These are phyloP conservation scores for Penicillium desertorum DNA, from an alignment of 495 filamentous ascomycete species.

Conservation along the genomic window DNA sequence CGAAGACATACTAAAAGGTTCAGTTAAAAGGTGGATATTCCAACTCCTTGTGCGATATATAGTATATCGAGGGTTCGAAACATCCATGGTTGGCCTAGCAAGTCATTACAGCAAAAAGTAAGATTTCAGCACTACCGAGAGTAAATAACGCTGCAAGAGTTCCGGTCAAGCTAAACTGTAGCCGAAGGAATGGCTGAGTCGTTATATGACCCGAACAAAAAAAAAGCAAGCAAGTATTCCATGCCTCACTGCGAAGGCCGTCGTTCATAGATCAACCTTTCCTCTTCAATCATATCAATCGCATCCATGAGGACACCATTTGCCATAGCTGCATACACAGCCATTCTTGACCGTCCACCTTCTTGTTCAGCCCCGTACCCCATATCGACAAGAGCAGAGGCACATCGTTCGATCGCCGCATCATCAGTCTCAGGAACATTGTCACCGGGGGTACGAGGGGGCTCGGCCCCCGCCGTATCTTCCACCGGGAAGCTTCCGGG, in stretches of 20 bases:
- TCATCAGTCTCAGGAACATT: conserved; percentile 10
- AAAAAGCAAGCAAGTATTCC: conserved; percentile 9
- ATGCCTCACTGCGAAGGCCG: conserved; percentile 18
- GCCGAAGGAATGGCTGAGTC: conserved; percentile 12
- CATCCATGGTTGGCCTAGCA: neutral
- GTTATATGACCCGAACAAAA: neutral
- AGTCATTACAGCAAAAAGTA: conserved; percentile 1
- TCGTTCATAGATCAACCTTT: conserved; percentile 49
- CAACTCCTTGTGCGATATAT: neutral
- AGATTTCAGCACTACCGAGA: neutral
- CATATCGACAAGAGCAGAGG: conserved; percentile 46
- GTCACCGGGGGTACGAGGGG: neutral
- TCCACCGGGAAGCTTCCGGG: conserved; percentile 36
- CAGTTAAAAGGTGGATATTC: neutral
- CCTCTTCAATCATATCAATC: conserved; percentile 59
- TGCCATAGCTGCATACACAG: conserved; percentile 52
- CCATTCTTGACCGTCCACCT: conserved; percentile 46
- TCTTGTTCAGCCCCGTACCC: conserved; percentile 50
- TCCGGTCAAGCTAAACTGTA: neutral
- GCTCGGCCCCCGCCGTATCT: conserved; percentile 13
- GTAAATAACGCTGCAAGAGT: neutral
- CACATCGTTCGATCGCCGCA: conserved; percentile 44
- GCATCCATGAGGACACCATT: conserved; percentile 49
- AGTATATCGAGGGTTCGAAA: neutral
- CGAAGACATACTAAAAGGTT: no score